These are phyloP conservation scores for Xylaria hypoxylon DNA, from an alignment of 2,329 filamentous ascomycete species.

Conservation along the genomic window DNA sequence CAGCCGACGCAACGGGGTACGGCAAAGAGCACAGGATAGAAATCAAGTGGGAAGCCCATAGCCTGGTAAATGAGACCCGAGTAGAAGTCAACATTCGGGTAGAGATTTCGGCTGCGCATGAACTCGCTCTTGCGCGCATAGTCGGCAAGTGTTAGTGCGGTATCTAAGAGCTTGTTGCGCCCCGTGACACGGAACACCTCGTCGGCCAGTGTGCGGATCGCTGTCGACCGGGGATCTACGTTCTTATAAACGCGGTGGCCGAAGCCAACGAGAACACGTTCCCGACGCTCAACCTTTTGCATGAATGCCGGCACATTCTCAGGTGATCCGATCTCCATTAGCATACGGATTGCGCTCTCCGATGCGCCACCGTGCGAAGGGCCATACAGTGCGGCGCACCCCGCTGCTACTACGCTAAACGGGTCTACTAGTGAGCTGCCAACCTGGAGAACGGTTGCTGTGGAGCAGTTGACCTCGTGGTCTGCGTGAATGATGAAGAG, in stretches of 20 bases:
- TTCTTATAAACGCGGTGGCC: conserved; percentile 67
- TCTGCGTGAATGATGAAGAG: conserved; percentile 69
- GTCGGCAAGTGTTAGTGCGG: conserved; percentile 59
- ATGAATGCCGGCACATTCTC: conserved; percentile 65
- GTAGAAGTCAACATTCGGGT: conserved; percentile 66
- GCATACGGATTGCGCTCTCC: conserved; percentile 66
- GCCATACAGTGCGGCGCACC: conserved; percentile 66
- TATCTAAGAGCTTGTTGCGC: conserved; percentile 63
- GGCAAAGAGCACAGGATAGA: conserved; percentile 64
- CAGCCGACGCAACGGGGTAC: conserved; percentile 64
- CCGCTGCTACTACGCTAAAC: conserved; percentile 63
- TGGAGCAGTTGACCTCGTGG: conserved; percentile 69
- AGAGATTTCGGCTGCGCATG: conserved; percentile 61
- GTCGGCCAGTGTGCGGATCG: conserved; percentile 62
- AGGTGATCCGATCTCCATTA: conserved; percentile 62
- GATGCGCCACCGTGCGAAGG: conserved; percentile 70
- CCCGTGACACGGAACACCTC: conserved; percentile 63
- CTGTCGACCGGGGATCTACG: conserved; percentile 63
- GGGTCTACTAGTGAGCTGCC: conserved; percentile 68
- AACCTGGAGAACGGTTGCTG: conserved; percentile 66
- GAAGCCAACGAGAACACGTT: conserved; percentile 66
- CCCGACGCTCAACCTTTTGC: conserved; percentile 61
- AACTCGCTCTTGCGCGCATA: conserved; percentile 61
- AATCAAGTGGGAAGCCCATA: conserved; percentile 65
- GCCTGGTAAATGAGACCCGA: conserved; percentile 64